Percentiles rank a stretch among this genome's conserved stretches.
Conservation (phyloP, 2,329 filamentous ascomycete species). For the Talaromyces sp. region DNA sequence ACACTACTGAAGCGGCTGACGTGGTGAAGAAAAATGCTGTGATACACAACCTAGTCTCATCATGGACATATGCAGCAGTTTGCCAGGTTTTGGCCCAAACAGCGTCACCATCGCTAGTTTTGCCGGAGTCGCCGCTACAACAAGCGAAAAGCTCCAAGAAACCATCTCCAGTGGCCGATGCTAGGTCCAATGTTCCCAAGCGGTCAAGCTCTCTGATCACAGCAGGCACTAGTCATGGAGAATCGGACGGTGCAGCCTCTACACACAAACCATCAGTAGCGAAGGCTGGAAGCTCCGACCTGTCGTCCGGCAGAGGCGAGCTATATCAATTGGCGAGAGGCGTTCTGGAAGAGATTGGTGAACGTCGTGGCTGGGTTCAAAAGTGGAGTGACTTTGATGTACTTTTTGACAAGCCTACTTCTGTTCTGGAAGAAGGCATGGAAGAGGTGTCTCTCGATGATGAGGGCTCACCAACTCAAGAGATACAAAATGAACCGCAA, state of each 20-base stretch:
- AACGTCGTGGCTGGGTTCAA: conserved; percentile 66
- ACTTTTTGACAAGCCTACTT: conserved; percentile 27
- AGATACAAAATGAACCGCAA: not conserved
- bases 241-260: conserved; percentile 19
- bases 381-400: conserved; percentile 61
- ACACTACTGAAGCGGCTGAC: conserved; percentile 32
- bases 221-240: conserved; percentile 18
- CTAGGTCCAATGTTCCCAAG: conserved; percentile 26
- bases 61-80: conserved; percentile 40
- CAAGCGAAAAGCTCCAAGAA: conserved; percentile 20
- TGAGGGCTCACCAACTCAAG: conserved; percentile 8
- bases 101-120: conserved; percentile 26
- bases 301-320: conserved; percentile 77
- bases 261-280: conserved; percentile 27
- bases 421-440: conserved; percentile 21
- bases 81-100: conserved; percentile 40
- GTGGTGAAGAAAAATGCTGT: conserved; percentile 26
- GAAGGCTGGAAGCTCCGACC: conserved; percentile 66
- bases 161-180: conserved; percentile 17
- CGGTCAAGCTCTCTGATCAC: conserved; percentile 34
- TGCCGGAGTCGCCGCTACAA: conserved; percentile 32
- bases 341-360: conserved; percentile 68
- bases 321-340: conserved; percentile 74
- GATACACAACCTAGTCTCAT: conserved; percentile 43
- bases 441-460: conserved; percentile 30